These are phyloP conservation scores for Aspergillus sp. DNA, from an alignment of 2,329 filamentous ascomycete genomes.

Conservation along the genomic window DNA sequence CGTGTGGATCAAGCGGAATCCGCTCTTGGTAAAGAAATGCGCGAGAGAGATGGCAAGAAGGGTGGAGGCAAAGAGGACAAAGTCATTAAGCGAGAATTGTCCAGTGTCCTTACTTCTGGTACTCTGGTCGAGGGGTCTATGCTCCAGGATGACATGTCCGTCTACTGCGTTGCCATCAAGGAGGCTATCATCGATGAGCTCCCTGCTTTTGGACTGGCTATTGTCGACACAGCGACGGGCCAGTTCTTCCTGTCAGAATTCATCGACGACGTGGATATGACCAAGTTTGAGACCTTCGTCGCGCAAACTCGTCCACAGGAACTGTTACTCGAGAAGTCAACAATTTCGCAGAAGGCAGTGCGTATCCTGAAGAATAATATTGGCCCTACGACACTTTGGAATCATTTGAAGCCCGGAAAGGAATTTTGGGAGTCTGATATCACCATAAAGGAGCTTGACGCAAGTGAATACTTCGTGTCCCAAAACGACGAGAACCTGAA, in stretches of 20 bases:
- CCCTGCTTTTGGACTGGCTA: slow-evolving; percentile 82
- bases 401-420: slow-evolving; percentile 72
- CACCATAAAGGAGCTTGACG: slow-evolving; percentile 71
- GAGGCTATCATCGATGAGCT: slow-evolving; percentile 60
- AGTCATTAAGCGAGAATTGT: slow-evolving; percentile 82
- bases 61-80: slow-evolving; percentile 66
- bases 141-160: slow-evolving; percentile 96
- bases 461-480: slow-evolving; percentile 66
- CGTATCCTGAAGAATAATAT: slow-evolving; percentile 96
- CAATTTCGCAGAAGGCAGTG: slow-evolving; percentile 75
- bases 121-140: slow-evolving; percentile 93
- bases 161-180: slow-evolving; percentile 93
- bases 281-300: slow-evolving; percentile 93
- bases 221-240: slow-evolving; percentile 91
- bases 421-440: slow-evolving; percentile 89
- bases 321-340: slow-evolving; percentile 78
- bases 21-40: slow-evolving; percentile 93
- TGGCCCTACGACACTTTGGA: slow-evolving; percentile 87
- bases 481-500: slow-evolving; percentile 51
- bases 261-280: slow-evolving; percentile 82
- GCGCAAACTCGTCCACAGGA: slow-evolving; percentile 87
- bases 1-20: slow-evolving; percentile 96
- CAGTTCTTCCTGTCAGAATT: slow-evolving; percentile 93
- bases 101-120: slow-evolving; percentile 82
- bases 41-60: slow-evolving; percentile 63